phyloP scores from a whole-genome alignment of 352 stramenopile species.

The Globisporangium yorkense region DNA sequence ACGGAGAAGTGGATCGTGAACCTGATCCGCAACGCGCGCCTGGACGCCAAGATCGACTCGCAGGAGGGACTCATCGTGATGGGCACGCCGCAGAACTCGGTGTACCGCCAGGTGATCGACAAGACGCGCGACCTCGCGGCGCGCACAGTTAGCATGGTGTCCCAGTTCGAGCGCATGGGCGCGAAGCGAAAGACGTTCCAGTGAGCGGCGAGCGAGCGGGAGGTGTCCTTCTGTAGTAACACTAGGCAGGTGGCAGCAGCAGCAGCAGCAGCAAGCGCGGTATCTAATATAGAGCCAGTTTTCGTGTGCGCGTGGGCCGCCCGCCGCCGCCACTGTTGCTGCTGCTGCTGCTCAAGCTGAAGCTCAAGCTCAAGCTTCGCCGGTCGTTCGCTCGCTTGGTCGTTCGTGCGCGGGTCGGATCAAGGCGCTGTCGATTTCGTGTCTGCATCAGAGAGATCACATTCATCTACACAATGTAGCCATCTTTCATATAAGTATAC shows the following conservation, averaged over 20 bases:
- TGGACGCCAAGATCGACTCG: constrained; percentile 98
- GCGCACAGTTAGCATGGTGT: constrained; percentile 86
- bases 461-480: no score
- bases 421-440: no score
- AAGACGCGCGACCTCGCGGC: constrained; percentile 95
- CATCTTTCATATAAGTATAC: no score
- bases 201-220: constrained; percentile 18
- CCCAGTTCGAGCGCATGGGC: constrained; percentile 81
- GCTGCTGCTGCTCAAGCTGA: neutral
- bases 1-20: constrained; percentile 99
- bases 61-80: constrained; percentile 97
- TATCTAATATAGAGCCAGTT: constrained; percentile 18
- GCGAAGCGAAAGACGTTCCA: constrained; percentile 75
- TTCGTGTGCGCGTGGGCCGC: constrained; percentile 9
- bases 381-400: no score
- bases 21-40: constrained; percentile 95
- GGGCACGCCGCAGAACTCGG: constrained; percentile 88
- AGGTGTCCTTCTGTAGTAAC: constrained; percentile 2
- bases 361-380: neutral
- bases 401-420: no score
- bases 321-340: neutral
- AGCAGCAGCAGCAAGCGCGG: constrained; percentile 8
- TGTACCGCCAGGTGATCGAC: constrained; percentile 97
- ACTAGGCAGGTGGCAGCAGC: constrained; percentile 8
- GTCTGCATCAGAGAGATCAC: no score